Conservation (phyloP, 345 rosid species). For the Rhodomyrtus tomentosa region DNA sequence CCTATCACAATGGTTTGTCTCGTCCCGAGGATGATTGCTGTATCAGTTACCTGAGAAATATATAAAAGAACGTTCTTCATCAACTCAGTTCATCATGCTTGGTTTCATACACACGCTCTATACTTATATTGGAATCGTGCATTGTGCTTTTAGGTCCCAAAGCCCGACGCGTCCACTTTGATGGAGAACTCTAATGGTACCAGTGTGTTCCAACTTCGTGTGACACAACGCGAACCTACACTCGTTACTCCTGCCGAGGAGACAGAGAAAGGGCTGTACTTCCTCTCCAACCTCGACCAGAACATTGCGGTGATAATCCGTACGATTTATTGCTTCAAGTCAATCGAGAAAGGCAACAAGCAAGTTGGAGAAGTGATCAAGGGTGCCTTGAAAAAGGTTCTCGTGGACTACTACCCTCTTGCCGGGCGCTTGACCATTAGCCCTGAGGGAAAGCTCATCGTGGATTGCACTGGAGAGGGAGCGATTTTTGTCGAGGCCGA, state of each 20-base stretch:
- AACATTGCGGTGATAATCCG: conserved; percentile 72
- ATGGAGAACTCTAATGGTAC: conserved; percentile 43
- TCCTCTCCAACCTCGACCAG: conserved; percentile 88
- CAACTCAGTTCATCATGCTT: not conserved
- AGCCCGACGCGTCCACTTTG: conserved; percentile 15
- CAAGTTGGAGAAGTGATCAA: conserved; percentile 46
- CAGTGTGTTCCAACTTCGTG: conserved; percentile 23
- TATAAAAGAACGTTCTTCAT: not conserved
- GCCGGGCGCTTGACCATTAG: conserved; percentile 75
- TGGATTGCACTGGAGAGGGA: conserved; percentile 74
- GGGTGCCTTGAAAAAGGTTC: conserved; percentile 63
- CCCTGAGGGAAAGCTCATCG: conserved; percentile 67
- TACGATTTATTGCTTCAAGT: conserved; percentile 74
- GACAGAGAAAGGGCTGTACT: conserved; percentile 65
- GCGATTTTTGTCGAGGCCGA: conserved; percentile 81
- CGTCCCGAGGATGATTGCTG: not conserved
- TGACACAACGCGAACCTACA: conserved; percentile 43
- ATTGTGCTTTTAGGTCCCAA: conserved; percentile 27
- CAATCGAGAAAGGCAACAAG: conserved; percentile 51
- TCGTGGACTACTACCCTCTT: conserved; percentile 73
- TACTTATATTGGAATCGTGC: not conserved
- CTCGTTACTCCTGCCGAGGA: conserved; percentile 58
- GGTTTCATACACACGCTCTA: not conserved
- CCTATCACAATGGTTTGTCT: not conserved
- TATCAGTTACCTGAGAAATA: not conserved